A percentile compares a stretch with the other conserved stretches of the same genome.
Evolutionary conservation across 441 rosid genomes (phyloP).

Genomic region (Aquilaria agallochum): DNA sequence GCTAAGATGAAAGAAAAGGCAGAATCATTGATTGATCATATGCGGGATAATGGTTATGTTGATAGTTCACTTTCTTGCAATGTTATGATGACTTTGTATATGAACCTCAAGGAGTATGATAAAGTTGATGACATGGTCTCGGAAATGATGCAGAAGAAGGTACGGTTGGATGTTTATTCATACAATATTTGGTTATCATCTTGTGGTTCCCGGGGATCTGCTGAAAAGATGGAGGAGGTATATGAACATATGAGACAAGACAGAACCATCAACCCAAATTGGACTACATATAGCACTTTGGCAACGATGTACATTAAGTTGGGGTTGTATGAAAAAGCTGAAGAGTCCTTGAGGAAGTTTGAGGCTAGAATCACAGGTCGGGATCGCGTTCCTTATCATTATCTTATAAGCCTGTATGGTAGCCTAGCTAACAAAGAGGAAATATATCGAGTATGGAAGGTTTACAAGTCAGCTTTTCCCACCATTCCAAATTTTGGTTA

Average conservation of each 20-base stretch:
- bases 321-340: slow-evolving; percentile 73
- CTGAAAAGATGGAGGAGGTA: slow-evolving; percentile 72
- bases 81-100: slow-evolving; percentile 96
- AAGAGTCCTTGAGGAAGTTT: slow-evolving; percentile 63
- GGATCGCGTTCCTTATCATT: slow-evolving; percentile 82
- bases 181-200: slow-evolving; percentile 93
- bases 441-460: slow-evolving; percentile 69
- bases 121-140: slow-evolving; percentile 62
- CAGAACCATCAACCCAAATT: slow-evolving; percentile 58
- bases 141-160: slow-evolving; percentile 69
- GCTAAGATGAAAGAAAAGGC: slow-evolving; percentile 62
- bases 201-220: slow-evolving; percentile 61
- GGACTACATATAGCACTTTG: slow-evolving; percentile 95
- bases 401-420: slow-evolving; percentile 81
- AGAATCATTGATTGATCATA: slow-evolving; percentile 49
- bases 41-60: slow-evolving; percentile 69
- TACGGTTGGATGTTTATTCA: slow-evolving; percentile 73
- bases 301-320: slow-evolving; percentile 81
- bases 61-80: slow-evolving; percentile 76
- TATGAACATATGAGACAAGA: slow-evolving; percentile 71
- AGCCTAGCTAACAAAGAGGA: slow-evolving; percentile 67
- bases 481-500: slow-evolving; percentile 80
- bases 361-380: slow-evolving; percentile 86
- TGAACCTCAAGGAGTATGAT: slow-evolving; percentile 71
- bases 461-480: slow-evolving; percentile 75